Conservation (phyloP, 768 basidiomycete genomes). For the Pleurotus ostreatus region DNA sequence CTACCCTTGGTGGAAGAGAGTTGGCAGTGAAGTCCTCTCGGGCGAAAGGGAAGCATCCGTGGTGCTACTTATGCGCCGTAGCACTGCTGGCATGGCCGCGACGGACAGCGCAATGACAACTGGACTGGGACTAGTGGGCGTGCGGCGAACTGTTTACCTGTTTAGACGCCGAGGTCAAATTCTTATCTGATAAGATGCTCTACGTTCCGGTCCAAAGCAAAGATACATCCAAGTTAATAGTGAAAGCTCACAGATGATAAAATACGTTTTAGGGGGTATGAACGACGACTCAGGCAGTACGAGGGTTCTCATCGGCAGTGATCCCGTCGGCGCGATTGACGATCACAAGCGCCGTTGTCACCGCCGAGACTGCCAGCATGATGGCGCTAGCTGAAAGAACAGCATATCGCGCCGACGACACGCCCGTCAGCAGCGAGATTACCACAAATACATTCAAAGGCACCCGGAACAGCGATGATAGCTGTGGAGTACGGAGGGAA, state of each 20-base stretch:
- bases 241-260: background rate
- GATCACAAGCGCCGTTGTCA: constrained; percentile 51
- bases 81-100: background rate
- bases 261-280: background rate
- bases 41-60: too few species aligned
- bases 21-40: too few species aligned
- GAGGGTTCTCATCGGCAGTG: background rate
- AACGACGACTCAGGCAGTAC: background rate
- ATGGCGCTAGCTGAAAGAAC: constrained; percentile 58
- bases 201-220: background rate
- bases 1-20: background rate
- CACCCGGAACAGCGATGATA: constrained; percentile 69
- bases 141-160: background rate
- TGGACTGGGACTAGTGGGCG: background rate
- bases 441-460: constrained; percentile 75
- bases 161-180: background rate
- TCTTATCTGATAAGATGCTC: constrained; percentile 1
- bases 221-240: background rate
- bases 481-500: constrained; percentile 26
- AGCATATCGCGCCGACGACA: constrained; percentile 56
- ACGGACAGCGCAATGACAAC: background rate
- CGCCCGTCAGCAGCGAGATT: constrained; percentile 62
- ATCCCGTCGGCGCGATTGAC: constrained; percentile 28
- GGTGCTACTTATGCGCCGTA: background rate
- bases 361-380: constrained; percentile 53